phyloP scores from a whole-genome alignment of 306 rosid species.

The Glycine tomentella region DNA sequence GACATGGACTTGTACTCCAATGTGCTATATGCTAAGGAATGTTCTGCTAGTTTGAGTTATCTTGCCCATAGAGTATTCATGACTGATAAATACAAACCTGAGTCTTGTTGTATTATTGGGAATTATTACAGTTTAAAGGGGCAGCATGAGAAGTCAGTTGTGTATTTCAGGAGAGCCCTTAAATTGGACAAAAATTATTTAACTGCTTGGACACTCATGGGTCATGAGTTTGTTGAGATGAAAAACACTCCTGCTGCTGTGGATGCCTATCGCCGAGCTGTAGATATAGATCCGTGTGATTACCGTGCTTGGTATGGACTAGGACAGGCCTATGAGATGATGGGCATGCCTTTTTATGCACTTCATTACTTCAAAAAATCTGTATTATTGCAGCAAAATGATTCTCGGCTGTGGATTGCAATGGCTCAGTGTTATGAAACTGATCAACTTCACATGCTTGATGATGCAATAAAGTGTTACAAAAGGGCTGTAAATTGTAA shows the following conservation, averaged over 20 bases:
- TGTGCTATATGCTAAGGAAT: constrained; percentile 91
- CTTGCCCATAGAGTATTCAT: constrained; percentile 94
- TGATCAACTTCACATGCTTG: constrained; percentile 85
- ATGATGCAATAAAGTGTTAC: constrained; percentile 90
- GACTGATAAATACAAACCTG: constrained; percentile 97
- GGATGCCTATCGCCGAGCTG: constrained; percentile 95
- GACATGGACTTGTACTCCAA: constrained; percentile 99
- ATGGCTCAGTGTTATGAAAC: constrained; percentile 93
- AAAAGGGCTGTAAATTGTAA: constrained; percentile 81
- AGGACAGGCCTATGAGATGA: constrained; percentile 98
- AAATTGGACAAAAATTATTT: constrained; percentile 88
- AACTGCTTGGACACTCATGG: constrained; percentile 99
- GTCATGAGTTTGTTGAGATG: constrained; percentile 98
- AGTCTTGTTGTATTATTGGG: constrained; percentile 95
- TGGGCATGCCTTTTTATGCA: constrained; percentile 94
- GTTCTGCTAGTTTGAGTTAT: constrained; percentile 82
- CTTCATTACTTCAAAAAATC: constrained; percentile 93
- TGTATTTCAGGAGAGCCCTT: constrained; percentile 94
- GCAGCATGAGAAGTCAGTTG: constrained; percentile 90
- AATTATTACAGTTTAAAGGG: constrained; percentile 97
- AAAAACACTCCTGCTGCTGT: constrained; percentile 98
- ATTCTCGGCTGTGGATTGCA: constrained; percentile 95
- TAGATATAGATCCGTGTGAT: constrained; percentile 83
- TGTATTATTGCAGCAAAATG: constrained; percentile 88
- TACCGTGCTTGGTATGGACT: constrained; percentile 99